Conservation (phyloP, 2,329 filamentous ascomycete species). For the Didymosphaeria variabile region DNA sequence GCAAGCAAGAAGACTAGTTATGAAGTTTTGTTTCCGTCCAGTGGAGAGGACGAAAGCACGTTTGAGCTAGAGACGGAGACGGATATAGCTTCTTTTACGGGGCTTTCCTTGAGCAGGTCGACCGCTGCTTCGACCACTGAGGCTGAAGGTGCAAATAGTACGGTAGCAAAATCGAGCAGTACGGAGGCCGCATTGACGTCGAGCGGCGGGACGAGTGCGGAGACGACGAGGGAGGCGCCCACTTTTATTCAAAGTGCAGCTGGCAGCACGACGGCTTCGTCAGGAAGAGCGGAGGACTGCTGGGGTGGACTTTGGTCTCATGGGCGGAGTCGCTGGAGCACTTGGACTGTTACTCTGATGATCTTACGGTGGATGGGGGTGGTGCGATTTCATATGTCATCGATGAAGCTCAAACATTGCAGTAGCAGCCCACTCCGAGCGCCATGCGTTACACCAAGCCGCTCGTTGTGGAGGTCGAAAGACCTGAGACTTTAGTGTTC, state of each 20-base stretch:
- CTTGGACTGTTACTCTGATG: slow-evolving; percentile 20
- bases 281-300: slow-evolving; percentile 19
- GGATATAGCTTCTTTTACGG: neutral
- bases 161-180: neutral
- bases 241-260: neutral
- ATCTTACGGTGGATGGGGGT: neutral
- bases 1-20: slow-evolving; percentile 10
- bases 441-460: neutral
- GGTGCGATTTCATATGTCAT: neutral
- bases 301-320: slow-evolving; percentile 12
- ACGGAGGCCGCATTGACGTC: neutral
- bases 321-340: slow-evolving; percentile 19
- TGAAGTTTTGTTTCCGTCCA: slow-evolving; percentile 17
- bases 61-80: neutral
- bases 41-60: slow-evolving; percentile 3
- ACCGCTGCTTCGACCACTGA: neutral
- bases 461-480: neutral
- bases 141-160: neutral
- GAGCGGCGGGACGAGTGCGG: neutral
- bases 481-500: neutral
- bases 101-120: neutral
- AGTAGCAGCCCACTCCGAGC: too few species aligned
- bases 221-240: neutral
- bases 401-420: too few species aligned
- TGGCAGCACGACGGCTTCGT: neutral